Evolutionary conservation across 2,329 filamentous ascomycete genomes (phyloP).

Genomic region (Tricladium varicosporioides): DNA sequence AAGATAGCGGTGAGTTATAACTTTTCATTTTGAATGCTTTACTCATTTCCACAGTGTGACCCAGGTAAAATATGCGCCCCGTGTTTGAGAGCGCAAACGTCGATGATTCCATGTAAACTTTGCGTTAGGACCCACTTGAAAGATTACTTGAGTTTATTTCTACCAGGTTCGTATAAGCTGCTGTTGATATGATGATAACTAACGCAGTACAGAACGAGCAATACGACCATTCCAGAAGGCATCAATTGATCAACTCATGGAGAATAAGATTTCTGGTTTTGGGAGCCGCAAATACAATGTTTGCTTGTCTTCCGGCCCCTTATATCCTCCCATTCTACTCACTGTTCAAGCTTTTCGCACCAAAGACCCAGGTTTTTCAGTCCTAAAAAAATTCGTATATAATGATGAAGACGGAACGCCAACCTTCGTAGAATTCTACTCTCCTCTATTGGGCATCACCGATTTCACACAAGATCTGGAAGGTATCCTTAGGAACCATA

Average conservation of each 20-base stretch:
- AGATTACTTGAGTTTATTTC: background rate
- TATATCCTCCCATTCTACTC: background rate
- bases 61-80: background rate
- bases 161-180: background rate
- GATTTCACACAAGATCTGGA: background rate
- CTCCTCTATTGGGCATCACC: background rate
- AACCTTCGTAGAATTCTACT: background rate
- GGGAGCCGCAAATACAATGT: background rate
- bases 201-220: background rate
- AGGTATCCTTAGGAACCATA: background rate
- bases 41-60: background rate
- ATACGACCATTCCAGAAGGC: background rate
- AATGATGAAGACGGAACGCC: background rate
- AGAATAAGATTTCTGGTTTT: background rate
- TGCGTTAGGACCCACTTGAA: background rate
- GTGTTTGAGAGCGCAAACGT: background rate
- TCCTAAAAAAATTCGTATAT: background rate
- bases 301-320: background rate
- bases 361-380: background rate
- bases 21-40: background rate
- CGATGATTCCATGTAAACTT: background rate
- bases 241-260: background rate
- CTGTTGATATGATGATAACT: background rate
- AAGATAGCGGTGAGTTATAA: background rate
- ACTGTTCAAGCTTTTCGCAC: background rate